Conservation (phyloP, 441 rosid genomes). For the Populus trichocarpa region DNA sequence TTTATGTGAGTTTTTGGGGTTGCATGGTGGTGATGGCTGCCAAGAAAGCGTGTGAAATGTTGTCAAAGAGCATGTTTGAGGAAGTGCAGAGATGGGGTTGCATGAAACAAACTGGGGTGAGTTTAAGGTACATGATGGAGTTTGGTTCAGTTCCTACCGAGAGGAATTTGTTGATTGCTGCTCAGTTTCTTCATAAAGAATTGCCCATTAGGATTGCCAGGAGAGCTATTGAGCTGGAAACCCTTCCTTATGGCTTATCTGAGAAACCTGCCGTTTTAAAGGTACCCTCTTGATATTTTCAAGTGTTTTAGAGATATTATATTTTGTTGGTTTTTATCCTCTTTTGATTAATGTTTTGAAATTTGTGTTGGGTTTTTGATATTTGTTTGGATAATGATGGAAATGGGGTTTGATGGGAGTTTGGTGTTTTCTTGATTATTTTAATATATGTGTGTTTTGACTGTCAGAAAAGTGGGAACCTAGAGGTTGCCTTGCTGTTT, state of each 20-base stretch:
- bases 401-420: neutral
- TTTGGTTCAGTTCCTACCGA: constrained; percentile 73
- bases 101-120: constrained; percentile 93
- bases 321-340: neutral
- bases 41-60: constrained; percentile 52
- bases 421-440: neutral
- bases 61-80: constrained; percentile 60
- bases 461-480: too few relatives aligned
- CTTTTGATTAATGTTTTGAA: neutral
- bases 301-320: neutral
- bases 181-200: constrained; percentile 89
- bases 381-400: neutral
- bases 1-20: neutral
- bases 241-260: constrained; percentile 79
- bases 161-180: constrained; percentile 66
- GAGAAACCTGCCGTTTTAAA: constrained; percentile 70
- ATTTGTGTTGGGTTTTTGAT: neutral
- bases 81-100: constrained; percentile 81
- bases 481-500: neutral
- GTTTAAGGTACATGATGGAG: constrained; percentile 93
- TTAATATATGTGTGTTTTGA: neutral
- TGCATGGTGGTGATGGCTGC: constrained; percentile 49
- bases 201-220: constrained; percentile 80
- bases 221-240: constrained; percentile 72
- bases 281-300: constrained; percentile 25